These are phyloP conservation scores for Herpetomonas tarakana DNA, from an alignment of 208 protist species.

Conservation along the genomic window DNA sequence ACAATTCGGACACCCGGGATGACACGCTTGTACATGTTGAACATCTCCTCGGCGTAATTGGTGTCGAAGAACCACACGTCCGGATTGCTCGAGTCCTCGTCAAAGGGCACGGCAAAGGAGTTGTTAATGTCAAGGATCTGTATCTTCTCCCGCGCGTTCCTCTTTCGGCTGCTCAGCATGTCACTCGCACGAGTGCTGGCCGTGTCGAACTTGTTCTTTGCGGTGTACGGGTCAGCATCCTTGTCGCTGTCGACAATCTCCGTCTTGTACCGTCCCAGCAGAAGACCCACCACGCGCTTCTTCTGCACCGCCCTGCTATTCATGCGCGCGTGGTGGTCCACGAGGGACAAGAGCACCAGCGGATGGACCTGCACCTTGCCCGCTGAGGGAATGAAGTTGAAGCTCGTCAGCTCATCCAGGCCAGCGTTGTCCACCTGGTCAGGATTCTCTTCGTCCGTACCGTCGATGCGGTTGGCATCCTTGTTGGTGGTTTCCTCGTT, in stretches of 20 bases:
- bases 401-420: conserved; percentile 12
- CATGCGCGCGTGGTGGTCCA: conserved; percentile 99
- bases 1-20: conserved; percentile 97
- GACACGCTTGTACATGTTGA: conserved; percentile 98
- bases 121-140: conserved; percentile 94
- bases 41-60: conserved; percentile 97
- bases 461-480: not conserved
- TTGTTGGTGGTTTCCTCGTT: not conserved
- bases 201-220: not conserved
- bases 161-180: not conserved
- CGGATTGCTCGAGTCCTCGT: conserved; percentile 97
- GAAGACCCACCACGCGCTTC: conserved; percentile 96
- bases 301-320: conserved; percentile 84
- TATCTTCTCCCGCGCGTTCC: conserved; percentile 4
- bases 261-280: conserved; percentile 91
- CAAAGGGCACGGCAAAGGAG: conserved; percentile 99
- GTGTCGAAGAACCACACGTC: conserved; percentile 99
- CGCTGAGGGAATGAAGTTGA: conserved; percentile 42
- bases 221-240: not conserved
- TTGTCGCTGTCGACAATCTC: conserved; percentile 9
- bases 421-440: conserved; percentile 2
- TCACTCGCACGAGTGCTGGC: not conserved
- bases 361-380: conserved; percentile 97
- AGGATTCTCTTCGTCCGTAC: not conserved
- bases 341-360: conserved; percentile 97